phyloP scores from a whole-genome alignment of 371 early-diverging fungal species.

The Actinomortierella wolfii region DNA sequence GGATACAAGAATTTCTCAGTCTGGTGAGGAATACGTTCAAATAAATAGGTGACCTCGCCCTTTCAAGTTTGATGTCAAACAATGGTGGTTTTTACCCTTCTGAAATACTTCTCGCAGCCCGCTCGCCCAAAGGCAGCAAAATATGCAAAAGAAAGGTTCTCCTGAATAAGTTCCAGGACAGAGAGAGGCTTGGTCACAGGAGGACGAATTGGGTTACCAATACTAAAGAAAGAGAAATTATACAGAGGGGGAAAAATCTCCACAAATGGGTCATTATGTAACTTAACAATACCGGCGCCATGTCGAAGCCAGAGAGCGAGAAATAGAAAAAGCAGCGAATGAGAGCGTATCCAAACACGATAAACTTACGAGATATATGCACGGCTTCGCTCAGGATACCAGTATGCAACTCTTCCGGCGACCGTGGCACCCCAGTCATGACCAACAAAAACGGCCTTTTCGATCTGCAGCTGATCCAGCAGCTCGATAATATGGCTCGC shows the following conservation, averaged over 20 bases:
- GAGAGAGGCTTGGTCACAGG: slow-evolving; percentile 3
- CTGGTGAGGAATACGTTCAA: too few relatives aligned
- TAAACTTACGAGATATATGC: slow-evolving; percentile 13
- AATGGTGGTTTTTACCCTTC: too few relatives aligned
- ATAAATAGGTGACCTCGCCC: too few relatives aligned
- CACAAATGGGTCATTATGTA: too few relatives aligned
- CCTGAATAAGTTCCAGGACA: background rate
- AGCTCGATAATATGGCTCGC: slow-evolving; percentile 7
- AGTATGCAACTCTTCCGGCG: slow-evolving; percentile 2
- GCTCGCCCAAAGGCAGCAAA: slow-evolving; percentile 1
- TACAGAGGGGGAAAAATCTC: too few relatives aligned
- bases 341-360: too few relatives aligned
- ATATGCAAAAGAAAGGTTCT: slow-evolving; percentile 10
- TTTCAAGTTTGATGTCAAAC: too few relatives aligned
- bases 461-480: slow-evolving; percentile 12
- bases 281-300: too few relatives aligned
- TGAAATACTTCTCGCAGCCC: too few relatives aligned
- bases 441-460: slow-evolving; percentile 6
- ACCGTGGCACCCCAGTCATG: slow-evolving; percentile 18
- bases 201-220: slow-evolving; percentile 14
- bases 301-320: too few relatives aligned
- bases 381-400: slow-evolving; percentile 8
- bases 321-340: too few relatives aligned
- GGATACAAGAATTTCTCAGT: too few relatives aligned
- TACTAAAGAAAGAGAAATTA: slow-evolving; percentile 3